A percentile compares a stretch with the other conserved stretches of the same genome.
phyloP scores from a whole-genome alignment of 75 land plant species.

The Cupressus sempervirens region DNA sequence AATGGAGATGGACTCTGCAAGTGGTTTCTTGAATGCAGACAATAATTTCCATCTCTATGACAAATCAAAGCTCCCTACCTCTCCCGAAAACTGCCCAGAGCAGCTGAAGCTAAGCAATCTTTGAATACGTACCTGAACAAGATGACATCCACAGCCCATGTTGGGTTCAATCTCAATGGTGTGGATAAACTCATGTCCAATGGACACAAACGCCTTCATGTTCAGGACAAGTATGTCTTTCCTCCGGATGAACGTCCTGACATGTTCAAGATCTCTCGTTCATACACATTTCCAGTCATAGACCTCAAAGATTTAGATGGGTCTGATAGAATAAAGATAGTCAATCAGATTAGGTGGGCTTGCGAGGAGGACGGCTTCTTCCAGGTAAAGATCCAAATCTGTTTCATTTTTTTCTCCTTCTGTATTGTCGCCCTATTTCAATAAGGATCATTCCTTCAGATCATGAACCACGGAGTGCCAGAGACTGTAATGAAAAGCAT shows the following conservation, averaged over 20 bases:
- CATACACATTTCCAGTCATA: constrained; percentile 33
- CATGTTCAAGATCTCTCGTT: neutral
- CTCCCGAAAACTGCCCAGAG: no score
- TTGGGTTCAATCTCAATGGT: neutral
- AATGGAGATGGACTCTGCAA: no score
- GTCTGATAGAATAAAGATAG: constrained; percentile 15
- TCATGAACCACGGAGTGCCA: constrained; percentile 62
- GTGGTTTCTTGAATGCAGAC: no score
- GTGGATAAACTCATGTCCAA: neutral
- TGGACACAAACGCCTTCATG: neutral
- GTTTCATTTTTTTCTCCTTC: neutral
- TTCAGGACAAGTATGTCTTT: neutral
- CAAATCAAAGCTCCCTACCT: no score
- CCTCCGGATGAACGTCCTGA: constrained; percentile 1
- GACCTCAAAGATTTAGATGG: constrained; percentile 45
- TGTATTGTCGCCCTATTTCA: neutral
- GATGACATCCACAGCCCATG: neutral
- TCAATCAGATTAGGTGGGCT: constrained; percentile 13
- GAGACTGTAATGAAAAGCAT: constrained; percentile 26
- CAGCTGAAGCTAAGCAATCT: no score
- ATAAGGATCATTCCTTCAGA: constrained; percentile 21
- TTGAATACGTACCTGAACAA: no score
- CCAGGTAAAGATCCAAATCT: constrained; percentile 19
- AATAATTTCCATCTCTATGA: no score
- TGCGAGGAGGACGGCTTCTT: constrained; percentile 26